Percentiles rank a stretch among this genome's conserved stretches.
These are phyloP conservation scores for Xylariaceae sp. DNA, from an alignment of 2,329 filamentous ascomycete genomes.

Conservation along the genomic window DNA sequence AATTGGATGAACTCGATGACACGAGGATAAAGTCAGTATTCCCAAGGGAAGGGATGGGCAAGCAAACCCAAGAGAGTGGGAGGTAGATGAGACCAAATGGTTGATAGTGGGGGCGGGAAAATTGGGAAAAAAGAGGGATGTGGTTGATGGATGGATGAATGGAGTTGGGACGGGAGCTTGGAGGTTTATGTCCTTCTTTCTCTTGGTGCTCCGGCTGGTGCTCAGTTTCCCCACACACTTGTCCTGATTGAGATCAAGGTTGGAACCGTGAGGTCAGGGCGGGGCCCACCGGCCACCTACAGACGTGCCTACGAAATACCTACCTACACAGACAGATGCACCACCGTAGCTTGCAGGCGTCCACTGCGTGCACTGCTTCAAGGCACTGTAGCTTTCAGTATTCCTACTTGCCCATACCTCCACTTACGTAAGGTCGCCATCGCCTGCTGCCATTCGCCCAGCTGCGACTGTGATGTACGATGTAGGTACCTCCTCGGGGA, in stretches of 20 bases:
- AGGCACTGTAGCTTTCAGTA: too few relatives aligned
- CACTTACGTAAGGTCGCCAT: too few relatives aligned
- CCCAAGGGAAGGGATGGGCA: slow-evolving; percentile 33
- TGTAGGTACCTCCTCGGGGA: too few relatives aligned
- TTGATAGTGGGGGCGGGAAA: slow-evolving; percentile 17
- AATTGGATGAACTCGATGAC: slow-evolving; percentile 35
- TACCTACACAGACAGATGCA: background rate
- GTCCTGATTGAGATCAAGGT: slow-evolving; percentile 15
- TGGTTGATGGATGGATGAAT: slow-evolving; percentile 16
- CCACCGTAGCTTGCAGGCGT: too few relatives aligned
- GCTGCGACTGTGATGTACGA: too few relatives aligned
- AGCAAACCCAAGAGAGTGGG: slow-evolving; percentile 29
- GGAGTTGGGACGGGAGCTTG: slow-evolving; percentile 26
- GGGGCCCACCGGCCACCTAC: slow-evolving; percentile 9
- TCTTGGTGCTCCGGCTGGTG: background rate
- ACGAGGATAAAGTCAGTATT: slow-evolving; percentile 30
- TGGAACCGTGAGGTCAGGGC: slow-evolving; percentile 18
- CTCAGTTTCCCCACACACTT: slow-evolving; percentile 13
- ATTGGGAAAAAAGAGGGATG: slow-evolving; percentile 23
- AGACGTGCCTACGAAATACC: background rate
- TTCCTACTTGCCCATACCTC: too few relatives aligned
- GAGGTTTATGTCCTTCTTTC: slow-evolving; percentile 19
- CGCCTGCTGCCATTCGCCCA: too few relatives aligned
- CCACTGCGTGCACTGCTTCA: too few relatives aligned
- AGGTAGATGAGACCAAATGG: slow-evolving; percentile 14